A percentile compares a stretch with the other conserved stretches of the same genome.
Evolutionary conservation across 352 stramenopile genomes (phyloP).

Genomic region (Pythium vanterpoolii): DNA sequence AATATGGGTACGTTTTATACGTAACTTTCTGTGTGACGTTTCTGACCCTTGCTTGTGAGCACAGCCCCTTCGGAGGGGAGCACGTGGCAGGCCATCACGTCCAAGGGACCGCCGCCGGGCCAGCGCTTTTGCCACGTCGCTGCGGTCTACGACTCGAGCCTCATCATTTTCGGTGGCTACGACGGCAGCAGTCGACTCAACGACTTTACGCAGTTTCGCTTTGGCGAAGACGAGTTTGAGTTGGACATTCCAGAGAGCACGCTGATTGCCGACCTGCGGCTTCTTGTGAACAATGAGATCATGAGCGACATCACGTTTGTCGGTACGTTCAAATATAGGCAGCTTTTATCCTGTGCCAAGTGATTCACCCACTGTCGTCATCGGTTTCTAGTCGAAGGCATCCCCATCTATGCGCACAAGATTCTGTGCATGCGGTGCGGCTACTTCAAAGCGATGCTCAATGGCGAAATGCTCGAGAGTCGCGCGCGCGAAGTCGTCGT

Average conservation of each 20-base stretch:
- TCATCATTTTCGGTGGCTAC: slow-evolving; percentile 97
- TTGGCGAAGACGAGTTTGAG: slow-evolving; percentile 75
- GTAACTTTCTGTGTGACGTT: too few species aligned
- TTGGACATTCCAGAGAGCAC: slow-evolving; percentile 85
- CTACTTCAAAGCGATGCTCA: slow-evolving; percentile 92
- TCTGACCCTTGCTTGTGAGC: too few species aligned
- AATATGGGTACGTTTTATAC: slow-evolving; percentile 54
- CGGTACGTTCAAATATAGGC: slow-evolving; percentile 32
- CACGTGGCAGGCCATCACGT: slow-evolving; percentile 71
- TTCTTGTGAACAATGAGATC: slow-evolving; percentile 80
- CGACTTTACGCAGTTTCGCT: slow-evolving; percentile 93
- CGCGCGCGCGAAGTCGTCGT: slow-evolving; percentile 89
- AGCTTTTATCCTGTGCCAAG: background rate
- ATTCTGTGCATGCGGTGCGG: slow-evolving; percentile 93
- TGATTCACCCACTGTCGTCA: background rate
- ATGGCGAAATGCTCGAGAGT: slow-evolving; percentile 90
- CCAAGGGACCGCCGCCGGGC: slow-evolving; percentile 77
- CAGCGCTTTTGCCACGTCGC: slow-evolving; percentile 97
- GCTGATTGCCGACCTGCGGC: slow-evolving; percentile 65
- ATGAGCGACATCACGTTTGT: slow-evolving; percentile 89
- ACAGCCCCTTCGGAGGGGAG: slow-evolving; percentile 42
- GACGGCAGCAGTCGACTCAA: slow-evolving; percentile 94
- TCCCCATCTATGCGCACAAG: slow-evolving; percentile 87
- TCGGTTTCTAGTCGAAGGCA: slow-evolving; percentile 60
- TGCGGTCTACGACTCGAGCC: slow-evolving; percentile 87